Evolutionary conservation across 768 basidiomycete species (phyloP), one percentile per base, ranked within the genome.

Genomic region (Paxillus rubicundulus): DNA sequence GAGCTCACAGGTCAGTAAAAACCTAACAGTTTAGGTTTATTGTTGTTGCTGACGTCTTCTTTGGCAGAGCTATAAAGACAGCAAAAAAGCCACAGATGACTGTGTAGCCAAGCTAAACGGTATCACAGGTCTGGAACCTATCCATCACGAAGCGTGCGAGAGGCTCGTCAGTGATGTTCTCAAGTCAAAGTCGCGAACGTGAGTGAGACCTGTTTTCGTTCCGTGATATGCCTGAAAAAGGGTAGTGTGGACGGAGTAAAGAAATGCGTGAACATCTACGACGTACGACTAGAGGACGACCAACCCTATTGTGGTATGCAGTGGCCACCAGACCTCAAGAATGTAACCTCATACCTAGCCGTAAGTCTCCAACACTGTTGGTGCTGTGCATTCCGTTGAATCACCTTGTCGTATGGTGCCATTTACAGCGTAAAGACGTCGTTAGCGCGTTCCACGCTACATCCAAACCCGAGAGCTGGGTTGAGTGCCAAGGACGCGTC

Each of bases 231-330:
- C 30, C 46, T 59, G 33, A 61, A n/a, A 14, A 18, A 43, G 3
- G 2, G 2, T 40, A 93, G 90, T 34, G 75, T 85, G 38, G 77
- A 91, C 47, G 89, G 84, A 10, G 73, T 77, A 56, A 71, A 78
- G 24, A 85, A 84, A 72, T 99, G 97, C 66, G 74, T 95, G 55
- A 99, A 99, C 66, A 83, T 98, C 36, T 99, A 99, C 60, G 97
- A 99, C 64, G 82, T 98, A 13, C 88, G 97, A 21, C 73, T 88
- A n/a, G 85, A 89, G 49, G 97, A 99, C 65, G 79, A 79, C 12
- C 73, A 67, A 33, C 97, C 97, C 16, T 87, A 83, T 1, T 99
- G 97, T 68, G 97, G 96, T 3, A 90, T 96, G 92, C 96, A 94
- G 71, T 99, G 95, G 96, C 96, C 95, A 7, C 85, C 86, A 32